These are phyloP conservation scores for Venturia effusa DNA, from an alignment of 2,329 filamentous ascomycete genomes.

Conservation along the genomic window DNA sequence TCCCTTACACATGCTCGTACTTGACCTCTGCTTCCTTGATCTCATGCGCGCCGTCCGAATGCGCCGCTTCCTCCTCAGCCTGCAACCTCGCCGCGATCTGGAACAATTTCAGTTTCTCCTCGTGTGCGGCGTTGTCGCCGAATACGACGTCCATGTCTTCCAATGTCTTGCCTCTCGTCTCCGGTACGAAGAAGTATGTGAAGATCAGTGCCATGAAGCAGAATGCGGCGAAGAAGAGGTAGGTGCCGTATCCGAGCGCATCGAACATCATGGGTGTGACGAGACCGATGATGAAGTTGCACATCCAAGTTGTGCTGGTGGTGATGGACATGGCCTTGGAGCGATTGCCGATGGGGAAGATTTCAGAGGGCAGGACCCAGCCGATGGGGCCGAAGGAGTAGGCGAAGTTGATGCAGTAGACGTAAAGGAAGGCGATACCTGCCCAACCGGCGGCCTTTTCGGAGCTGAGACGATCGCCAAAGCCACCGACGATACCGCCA, in stretches of 20 bases:
- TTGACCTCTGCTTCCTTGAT: no score
- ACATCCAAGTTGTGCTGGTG: constrained; percentile 29
- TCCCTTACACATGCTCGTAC: no score
- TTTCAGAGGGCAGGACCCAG: constrained; percentile 53
- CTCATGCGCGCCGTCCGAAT: no score
- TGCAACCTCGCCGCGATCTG: no score
- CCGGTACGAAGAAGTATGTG: constrained; percentile 31
- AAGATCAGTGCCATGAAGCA: constrained; percentile 28
- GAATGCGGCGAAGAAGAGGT: constrained; percentile 32
- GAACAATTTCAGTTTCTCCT: no score
- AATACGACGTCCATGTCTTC: constrained; percentile 32
- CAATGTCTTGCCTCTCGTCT: constrained; percentile 27
- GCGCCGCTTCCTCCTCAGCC: no score
- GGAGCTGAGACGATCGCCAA: constrained; percentile 9
- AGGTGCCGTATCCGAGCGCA: constrained; percentile 33
- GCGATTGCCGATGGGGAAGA: constrained; percentile 59
- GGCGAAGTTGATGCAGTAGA: constrained; percentile 55
- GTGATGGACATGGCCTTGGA: constrained; percentile 51
- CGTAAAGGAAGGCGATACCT: constrained; percentile 49
- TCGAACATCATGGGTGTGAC: constrained; percentile 29
- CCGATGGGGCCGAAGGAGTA: constrained; percentile 51
- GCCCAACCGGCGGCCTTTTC: background rate
- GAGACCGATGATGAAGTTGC: constrained; percentile 28
- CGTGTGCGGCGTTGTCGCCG: constrained; percentile 32
- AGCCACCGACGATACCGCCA: constrained; percentile 21